Conservation (phyloP, 2,329 filamentous ascomycete genomes). For the Xylaria sp. region DNA sequence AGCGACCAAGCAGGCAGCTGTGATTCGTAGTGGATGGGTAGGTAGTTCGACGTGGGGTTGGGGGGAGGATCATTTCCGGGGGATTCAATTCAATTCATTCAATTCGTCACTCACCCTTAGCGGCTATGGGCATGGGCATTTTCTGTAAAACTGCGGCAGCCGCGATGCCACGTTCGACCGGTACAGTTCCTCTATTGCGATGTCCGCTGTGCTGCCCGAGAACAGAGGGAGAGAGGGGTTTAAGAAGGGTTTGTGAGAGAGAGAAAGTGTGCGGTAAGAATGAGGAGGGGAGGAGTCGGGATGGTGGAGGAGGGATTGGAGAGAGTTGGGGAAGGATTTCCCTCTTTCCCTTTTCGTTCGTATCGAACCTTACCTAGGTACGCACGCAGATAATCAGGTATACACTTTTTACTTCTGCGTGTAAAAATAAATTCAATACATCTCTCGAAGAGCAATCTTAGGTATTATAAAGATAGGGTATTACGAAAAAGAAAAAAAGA, state of each 20-base stretch:
- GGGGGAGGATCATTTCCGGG: slow-evolving; percentile 2
- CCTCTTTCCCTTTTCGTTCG: background rate
- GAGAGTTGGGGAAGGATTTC: slow-evolving; percentile 13
- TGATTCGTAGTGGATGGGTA: slow-evolving; percentile 38
- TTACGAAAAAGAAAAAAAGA: background rate
- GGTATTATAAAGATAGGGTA: background rate
- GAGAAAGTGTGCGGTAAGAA: slow-evolving; percentile 1
- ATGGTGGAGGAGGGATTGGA: slow-evolving; percentile 14
- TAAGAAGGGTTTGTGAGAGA: background rate
- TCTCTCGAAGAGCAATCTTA: background rate
- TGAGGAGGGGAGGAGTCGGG: background rate
- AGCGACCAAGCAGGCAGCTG: slow-evolving; percentile 41
- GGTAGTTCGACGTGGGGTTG: slow-evolving; percentile 42
- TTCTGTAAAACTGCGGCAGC: slow-evolving; percentile 26
- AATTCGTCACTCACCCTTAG: slow-evolving; percentile 51
- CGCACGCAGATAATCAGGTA: background rate
- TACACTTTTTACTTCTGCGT: background rate
- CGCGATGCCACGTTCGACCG: slow-evolving; percentile 15
- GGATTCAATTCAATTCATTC: background rate
- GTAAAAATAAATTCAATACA: background rate
- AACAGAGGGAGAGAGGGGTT: background rate
- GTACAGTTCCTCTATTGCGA: background rate
- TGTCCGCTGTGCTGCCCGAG: slow-evolving; percentile 3
- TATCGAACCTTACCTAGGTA: background rate
- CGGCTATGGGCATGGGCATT: slow-evolving; percentile 52